Evolutionary conservation across 2,329 filamentous ascomycete genomes (phyloP), one percentile per base, ranked within the genome.

Genomic region (Paecilomyces dactylethromorphus): DNA sequence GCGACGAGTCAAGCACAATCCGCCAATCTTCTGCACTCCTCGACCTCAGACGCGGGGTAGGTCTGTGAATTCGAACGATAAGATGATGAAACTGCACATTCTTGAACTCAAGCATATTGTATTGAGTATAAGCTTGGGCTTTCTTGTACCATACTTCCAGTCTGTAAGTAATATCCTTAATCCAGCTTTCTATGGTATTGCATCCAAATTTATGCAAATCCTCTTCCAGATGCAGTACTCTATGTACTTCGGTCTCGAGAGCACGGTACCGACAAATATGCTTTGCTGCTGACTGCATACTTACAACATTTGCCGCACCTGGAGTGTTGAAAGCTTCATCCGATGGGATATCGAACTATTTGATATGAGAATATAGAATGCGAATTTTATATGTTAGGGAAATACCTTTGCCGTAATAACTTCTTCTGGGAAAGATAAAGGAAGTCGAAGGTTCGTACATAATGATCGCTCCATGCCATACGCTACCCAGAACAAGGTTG

Each of bases 61-160:
- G 58, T 49, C 55, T 15, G 50, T 59, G 55, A 26, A 59, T 53
- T 13, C 58, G 55, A 2, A 13, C 49, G 2, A n/a, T 2, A 13
- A 59, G 55, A 8, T 58, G 50, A 29, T 58, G 66, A 63, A 54
- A 67, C 62, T 63, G 61, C 1, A 63, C 61, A 45, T 62, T 26
- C 29, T 59, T 56, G 53, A 63, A 62, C 51, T 63, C 61, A 2
- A 63, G 56, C 60, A 62, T 63, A 22, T 60, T 54, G 51, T 63
- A 58, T 31, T 53, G 53, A 18, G 61, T 57, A 24, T 60, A 63
- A 5, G 50, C 32, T 31, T 57, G 51, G 35, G 61, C 59, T 54
- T 60, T 60, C 12, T 55, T 55, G 21, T 62, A 56, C 61, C 61
- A 63, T n/a, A 54, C 15, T 6, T 57, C 54, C 21, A 62, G 53